phyloP scores from a whole-genome alignment of 2,329 filamentous ascomycete genomes.

The Aphanoascus verrucosus region DNA sequence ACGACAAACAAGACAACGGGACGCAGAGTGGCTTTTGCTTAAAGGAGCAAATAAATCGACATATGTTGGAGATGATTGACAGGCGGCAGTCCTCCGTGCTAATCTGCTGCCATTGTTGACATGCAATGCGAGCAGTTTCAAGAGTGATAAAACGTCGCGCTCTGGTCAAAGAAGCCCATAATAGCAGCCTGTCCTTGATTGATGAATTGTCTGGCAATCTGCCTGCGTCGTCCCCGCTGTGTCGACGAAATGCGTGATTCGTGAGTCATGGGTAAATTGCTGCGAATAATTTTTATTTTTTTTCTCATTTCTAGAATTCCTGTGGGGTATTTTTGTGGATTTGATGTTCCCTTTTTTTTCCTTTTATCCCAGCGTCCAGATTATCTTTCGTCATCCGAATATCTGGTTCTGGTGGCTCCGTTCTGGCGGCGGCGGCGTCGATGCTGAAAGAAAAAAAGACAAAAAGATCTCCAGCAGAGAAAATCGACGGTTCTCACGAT shows the following conservation, averaged over 20 bases:
- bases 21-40: background rate
- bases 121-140: background rate
- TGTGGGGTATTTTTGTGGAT: background rate
- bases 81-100: background rate
- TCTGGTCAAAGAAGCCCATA: background rate
- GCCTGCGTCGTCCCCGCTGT: background rate
- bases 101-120: background rate
- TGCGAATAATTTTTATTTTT: background rate
- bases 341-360: conserved; percentile 4
- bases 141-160: background rate
- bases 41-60: background rate
- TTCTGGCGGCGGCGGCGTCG: background rate
- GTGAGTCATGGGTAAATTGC: too few relatives aligned
- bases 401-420: conserved; percentile 6
- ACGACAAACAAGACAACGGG: background rate
- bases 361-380: background rate
- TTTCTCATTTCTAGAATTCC: background rate
- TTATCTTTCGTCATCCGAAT: background rate
- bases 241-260: too few relatives aligned
- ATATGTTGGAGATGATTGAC: background rate
- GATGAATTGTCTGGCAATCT: conserved; percentile 1
- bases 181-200: background rate
- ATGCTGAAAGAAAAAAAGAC: background rate
- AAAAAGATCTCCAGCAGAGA: background rate
- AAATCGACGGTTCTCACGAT: background rate